A percentile compares a stretch with the other conserved stretches of the same genome.
Evolutionary conservation across 1,139 yeast species (phyloP).

Genomic region (Saccharomyces hybrid): DNA sequence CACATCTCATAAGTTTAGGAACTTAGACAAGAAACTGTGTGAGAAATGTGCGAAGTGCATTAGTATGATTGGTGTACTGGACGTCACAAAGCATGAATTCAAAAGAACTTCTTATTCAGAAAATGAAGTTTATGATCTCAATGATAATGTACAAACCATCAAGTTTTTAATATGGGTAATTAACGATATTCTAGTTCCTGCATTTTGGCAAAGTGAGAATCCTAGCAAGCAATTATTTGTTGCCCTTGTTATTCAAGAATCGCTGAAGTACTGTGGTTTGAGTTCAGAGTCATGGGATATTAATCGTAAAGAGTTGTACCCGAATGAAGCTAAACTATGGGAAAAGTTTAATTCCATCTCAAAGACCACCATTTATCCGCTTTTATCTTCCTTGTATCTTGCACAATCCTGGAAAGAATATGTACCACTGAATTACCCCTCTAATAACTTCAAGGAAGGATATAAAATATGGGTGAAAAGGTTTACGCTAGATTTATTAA

Average conservation of each 20-base stretch:
- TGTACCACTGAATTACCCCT: slow-evolving; percentile 40
- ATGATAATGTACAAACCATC: slow-evolving; percentile 53
- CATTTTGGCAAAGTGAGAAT: slow-evolving; percentile 84
- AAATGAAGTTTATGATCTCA: slow-evolving; percentile 53
- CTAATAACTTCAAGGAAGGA: slow-evolving; percentile 38
- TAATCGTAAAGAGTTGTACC: slow-evolving; percentile 27
- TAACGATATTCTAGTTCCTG: slow-evolving; percentile 62
- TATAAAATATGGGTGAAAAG: slow-evolving; percentile 63
- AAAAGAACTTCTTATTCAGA: slow-evolving; percentile 40
- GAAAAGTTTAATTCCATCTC: slow-evolving; percentile 57
- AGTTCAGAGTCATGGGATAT: slow-evolving; percentile 36
- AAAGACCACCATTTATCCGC: slow-evolving; percentile 67
- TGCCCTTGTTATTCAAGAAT: slow-evolving; percentile 87
- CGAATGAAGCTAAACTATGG: slow-evolving; percentile 45
- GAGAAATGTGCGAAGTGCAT: slow-evolving; percentile 58
- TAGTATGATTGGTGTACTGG: slow-evolving; percentile 73
- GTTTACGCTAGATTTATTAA: slow-evolving; percentile 58
- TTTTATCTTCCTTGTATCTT: slow-evolving; percentile 61
- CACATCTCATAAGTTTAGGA: slow-evolving; percentile 51
- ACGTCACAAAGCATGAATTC: slow-evolving; percentile 52
- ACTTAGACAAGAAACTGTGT: slow-evolving; percentile 44
- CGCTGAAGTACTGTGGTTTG: slow-evolving; percentile 57
- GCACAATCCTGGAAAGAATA: slow-evolving; percentile 45
- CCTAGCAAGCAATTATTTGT: slow-evolving; percentile 78
- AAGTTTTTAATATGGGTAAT: slow-evolving; percentile 60